Evolutionary conservation across 163 green algal species (phyloP).

Genomic region (Chlorella variabilis): DNA sequence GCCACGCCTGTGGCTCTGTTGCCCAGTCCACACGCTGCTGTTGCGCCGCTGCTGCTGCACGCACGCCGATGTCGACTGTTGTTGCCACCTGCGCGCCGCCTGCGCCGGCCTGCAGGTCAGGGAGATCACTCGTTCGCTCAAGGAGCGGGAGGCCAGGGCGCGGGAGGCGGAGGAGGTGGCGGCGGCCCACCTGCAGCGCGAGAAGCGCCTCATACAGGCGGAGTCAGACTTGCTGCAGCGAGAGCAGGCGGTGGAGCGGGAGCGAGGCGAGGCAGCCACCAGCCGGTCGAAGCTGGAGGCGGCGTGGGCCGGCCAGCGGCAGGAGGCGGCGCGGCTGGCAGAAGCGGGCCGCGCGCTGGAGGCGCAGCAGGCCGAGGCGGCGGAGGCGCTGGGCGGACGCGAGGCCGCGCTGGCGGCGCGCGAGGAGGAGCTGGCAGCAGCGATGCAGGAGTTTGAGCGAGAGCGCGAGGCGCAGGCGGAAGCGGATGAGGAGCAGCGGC

Average conservation of each 20-base stretch:
- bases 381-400: constrained; percentile 17
- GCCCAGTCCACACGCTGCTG: no score
- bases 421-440: constrained; percentile 28
- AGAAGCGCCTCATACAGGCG: constrained; percentile 25
- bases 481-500: constrained; percentile 20
- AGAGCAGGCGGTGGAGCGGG: constrained; percentile 29
- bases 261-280: neutral
- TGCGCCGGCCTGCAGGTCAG: constrained; percentile 16
- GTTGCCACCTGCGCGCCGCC: no score
- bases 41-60: no score
- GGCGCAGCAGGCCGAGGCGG: neutral
- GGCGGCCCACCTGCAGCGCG: constrained; percentile 34
- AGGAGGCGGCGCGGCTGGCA: constrained; percentile 18
- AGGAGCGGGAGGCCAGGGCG: constrained; percentile 40
- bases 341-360: constrained; percentile 16
- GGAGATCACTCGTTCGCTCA: constrained; percentile 46
- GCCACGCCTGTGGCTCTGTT: no score
- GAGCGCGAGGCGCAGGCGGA: neutral
- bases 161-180: constrained; percentile 44
- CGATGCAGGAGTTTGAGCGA: constrained; percentile 17
- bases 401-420: constrained; percentile 33
- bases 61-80: no score
- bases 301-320: neutral
- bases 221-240: constrained; percentile 25
- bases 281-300: neutral